phyloP scores from a whole-genome alignment of 2,329 filamentous ascomycete genomes.

The Penicillium sp. region DNA sequence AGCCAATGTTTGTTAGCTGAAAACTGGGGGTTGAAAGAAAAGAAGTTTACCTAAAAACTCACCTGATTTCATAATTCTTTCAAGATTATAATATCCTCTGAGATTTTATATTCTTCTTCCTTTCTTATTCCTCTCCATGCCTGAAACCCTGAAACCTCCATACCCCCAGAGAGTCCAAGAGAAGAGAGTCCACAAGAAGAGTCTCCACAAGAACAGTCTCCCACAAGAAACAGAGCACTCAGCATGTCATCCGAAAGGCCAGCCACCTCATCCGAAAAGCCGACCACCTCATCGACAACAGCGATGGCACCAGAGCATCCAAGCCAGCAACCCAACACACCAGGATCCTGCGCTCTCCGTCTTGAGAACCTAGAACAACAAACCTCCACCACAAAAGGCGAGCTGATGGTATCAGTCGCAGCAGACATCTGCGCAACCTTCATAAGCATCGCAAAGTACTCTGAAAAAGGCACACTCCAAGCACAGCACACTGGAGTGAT shows the following conservation, averaged over 20 bases:
- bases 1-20: conserved; percentile 6
- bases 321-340: neutral
- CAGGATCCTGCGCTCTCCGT: conserved; percentile 22
- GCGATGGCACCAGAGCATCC: neutral
- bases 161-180: neutral
- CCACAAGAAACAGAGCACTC: neutral
- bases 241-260: conserved; percentile 2
- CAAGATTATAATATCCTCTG: neutral
- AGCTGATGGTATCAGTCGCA: conserved; percentile 28
- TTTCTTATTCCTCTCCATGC: neutral
- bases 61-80: neutral
- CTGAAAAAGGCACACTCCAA: conserved; percentile 25
- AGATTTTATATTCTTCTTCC: neutral
- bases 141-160: neutral
- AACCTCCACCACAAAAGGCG: conserved; percentile 19
- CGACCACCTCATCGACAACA: neutral
- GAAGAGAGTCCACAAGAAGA: neutral
- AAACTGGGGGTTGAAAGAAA: neutral
- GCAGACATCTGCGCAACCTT: conserved; percentile 33
- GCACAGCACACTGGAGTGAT: conserved; percentile 25
- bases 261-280: neutral
- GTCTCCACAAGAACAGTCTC: neutral
- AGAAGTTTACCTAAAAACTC: neutral
- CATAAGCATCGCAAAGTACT: conserved; percentile 28
- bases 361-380: conserved; percentile 24